Conservation (phyloP, 2,329 filamentous ascomycete species). For the Pseudocercospora fuligena region DNA sequence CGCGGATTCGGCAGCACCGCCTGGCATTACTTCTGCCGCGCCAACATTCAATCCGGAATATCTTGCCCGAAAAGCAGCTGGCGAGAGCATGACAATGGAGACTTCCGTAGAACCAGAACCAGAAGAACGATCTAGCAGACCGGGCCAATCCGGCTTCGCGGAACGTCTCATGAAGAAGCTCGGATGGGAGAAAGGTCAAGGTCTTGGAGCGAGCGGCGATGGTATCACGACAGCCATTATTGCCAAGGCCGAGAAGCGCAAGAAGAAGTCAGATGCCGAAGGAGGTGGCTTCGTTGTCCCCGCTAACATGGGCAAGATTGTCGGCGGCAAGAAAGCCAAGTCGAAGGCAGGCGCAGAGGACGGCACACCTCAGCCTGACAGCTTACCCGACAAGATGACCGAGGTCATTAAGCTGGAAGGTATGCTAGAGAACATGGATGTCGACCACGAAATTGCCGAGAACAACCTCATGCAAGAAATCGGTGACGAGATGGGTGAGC, state of each 20-base stretch:
- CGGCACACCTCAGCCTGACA: constrained; percentile 42
- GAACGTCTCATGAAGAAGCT: constrained; percentile 90
- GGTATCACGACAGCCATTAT: constrained; percentile 85
- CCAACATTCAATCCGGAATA: constrained; percentile 28
- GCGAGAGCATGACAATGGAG: constrained; percentile 41
- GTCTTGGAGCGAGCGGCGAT: constrained; percentile 78
- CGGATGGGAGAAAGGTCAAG: constrained; percentile 87
- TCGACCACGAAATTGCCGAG: constrained; percentile 75
- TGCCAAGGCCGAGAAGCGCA: constrained; percentile 83
- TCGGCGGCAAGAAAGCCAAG: constrained; percentile 70
- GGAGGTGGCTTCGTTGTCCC: constrained; percentile 77
- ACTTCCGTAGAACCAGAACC: constrained; percentile 47
- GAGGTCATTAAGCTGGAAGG: constrained; percentile 80
- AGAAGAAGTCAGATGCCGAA: constrained; percentile 77
- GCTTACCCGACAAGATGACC: constrained; percentile 63
- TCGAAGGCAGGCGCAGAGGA: constrained; percentile 24
- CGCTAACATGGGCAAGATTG: constrained; percentile 73
- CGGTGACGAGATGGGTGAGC: constrained; percentile 87
- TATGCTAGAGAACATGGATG: constrained; percentile 85
- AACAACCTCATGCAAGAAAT: constrained; percentile 85
- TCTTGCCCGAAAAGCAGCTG: constrained; percentile 18
- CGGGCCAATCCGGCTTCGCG: constrained; percentile 83
- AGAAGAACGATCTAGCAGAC: constrained; percentile 63
- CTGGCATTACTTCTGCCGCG: constrained; percentile 21
- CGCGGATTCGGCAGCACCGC: constrained; percentile 13